Evolutionary conservation across 257 asterid species (phyloP), one percentile per base, ranked within the genome.

Genomic region (Nicotiana sylvestris): DNA sequence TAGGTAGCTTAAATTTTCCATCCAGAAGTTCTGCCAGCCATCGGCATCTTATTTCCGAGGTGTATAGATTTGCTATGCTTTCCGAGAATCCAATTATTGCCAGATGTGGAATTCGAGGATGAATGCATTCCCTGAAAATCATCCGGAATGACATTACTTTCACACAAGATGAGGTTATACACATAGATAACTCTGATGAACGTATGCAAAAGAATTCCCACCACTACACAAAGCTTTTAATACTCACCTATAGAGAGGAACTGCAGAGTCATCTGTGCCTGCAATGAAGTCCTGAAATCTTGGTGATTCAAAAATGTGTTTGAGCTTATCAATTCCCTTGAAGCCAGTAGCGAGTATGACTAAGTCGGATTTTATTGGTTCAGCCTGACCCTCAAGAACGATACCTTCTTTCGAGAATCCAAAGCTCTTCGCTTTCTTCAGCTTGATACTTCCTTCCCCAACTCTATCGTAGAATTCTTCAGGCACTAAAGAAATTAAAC

Each of bases 71-170:
- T 51, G 91, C 60, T 17, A 85, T 5, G 29, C 90, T 86, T 74
- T 88, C 95, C 12, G 91, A 84, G 83, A 87, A 83, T 61, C 92
- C 93, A 25, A 87, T 80, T 8, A 91, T 81, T 13, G 95, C 95
- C 21, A 90, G 67, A 77, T 88, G 88, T 35, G 91, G 94, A 62
- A 88, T 86, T 43, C 86, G 77, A 2, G 94, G 91, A 80, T 85
- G 91, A 81, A 91, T 83, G 56, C 91, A 87, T 64, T 85, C 87
- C 85, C 92, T 88, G 88, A 53, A 82, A 65, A 68, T 69, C 46
- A 39, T 39, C 10, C 49, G 9, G 10, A 39, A 21, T n/a, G 11
- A n/a, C 16, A 69, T 39, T 69, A 39, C 43, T 39, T 69, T 15
- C 57, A 58, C 37, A 33, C 39, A 57, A 10, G n/a, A 69, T 68